phyloP scores from a whole-genome alignment of 1,284 basidiomycete genomes.

The Exobasidium cylindrosporum region DNA sequence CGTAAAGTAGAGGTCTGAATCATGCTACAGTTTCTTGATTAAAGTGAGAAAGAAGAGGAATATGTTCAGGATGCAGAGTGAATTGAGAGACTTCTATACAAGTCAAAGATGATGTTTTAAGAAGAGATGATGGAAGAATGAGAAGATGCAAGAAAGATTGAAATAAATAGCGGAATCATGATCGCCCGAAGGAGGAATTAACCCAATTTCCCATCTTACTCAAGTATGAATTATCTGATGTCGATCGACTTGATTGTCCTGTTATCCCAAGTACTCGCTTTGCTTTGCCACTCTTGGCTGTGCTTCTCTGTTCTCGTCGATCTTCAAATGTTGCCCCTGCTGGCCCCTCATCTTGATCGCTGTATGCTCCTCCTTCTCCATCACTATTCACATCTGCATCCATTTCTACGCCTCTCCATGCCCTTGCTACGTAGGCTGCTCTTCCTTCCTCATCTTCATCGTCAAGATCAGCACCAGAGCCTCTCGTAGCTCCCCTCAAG shows the following conservation, averaged over 20 bases:
- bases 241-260: neutral
- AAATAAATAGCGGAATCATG: neutral
- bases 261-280: slow-evolving; percentile 2
- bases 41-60: too few species aligned
- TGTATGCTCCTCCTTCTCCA: neutral
- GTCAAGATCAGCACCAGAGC: neutral
- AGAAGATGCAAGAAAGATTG: neutral
- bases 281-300: slow-evolving; percentile 5
- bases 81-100: too few species aligned
- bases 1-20: too few species aligned
- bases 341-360: slow-evolving; percentile 1
- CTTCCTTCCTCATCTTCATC: slow-evolving; percentile 9
- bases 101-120: too few species aligned
- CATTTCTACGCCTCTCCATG: slow-evolving; percentile 10
- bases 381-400: slow-evolving; percentile 5
- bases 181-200: neutral
- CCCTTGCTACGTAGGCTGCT: slow-evolving; percentile 12
- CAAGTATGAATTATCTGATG: neutral
- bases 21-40: neutral
- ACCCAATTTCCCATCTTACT: slow-evolving; percentile 1
- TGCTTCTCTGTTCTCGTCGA: slow-evolving; percentile 6
- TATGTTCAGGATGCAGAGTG: too few species aligned
- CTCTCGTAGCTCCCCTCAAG: slow-evolving; percentile 8
- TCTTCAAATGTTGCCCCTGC: slow-evolving; percentile 8
- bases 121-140: too few species aligned